Base-by-base conservation (phyloP, 768 basidiomycete genomes). In the Pisolithus tinctorius region DNA sequence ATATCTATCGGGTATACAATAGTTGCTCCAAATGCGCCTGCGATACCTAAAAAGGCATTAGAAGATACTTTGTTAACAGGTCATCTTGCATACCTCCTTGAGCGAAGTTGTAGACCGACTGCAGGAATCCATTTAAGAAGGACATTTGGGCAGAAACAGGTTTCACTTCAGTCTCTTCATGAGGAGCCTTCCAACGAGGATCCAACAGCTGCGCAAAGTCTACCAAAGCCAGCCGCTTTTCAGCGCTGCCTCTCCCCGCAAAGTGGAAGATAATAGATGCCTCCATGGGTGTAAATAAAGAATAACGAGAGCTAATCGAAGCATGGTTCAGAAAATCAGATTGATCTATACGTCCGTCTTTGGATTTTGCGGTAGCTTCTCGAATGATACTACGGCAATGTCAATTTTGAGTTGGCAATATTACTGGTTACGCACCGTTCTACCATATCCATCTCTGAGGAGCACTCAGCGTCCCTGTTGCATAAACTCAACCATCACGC, bases 211-310 rank as follows among this genome's bases (percentile, higher is more conserved):
- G 91, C 17, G 85, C 91, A 68, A 99, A 99, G 67, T 99, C 96
- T 41, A 89, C 69, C 37, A 95, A 69, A 9, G 92, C 81, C 47
- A 99, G 78, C 20, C 93, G 80, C 60, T 84, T 81, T 44, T 73
- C 73, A 3, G 74, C 71, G 42, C 75, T 72, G 13, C 93, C 94
- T 44, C 93, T 81, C 11, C 89, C 85, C 26, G 93, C 93, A 71
- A 97, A 98, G 68, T 99, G 95, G 73, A 97, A 99, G 61, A 99
- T 84, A 62, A 98, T 96, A 49, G 87, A 82, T n/a, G 88, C 92
- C 68, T 98, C 95, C 90, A 97, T 95, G 4, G 95, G 95, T 0
- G 93, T 94, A 69, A 97, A 97, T 48, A 95, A 79, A 37, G 91
- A 88, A 68, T 98, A 97, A 36, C 95, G 87, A 58, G 94, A 91